Base-by-base conservation (phyloP, 2,329 filamentous ascomycete genomes). In the Cytospora piceicola region DNA sequence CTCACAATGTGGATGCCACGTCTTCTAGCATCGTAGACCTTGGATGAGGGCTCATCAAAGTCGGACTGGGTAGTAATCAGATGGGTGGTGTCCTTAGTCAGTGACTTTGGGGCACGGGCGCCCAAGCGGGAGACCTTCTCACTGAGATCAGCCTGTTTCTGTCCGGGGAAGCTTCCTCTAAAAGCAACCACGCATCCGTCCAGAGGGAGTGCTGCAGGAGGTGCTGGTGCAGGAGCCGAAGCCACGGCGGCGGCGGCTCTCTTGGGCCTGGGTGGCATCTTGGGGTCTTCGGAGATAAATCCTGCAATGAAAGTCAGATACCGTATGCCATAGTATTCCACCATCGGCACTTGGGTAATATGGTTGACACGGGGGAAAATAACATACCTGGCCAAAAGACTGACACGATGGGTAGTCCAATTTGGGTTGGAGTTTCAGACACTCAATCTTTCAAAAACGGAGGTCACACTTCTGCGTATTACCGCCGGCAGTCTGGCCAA, bases 141-240 rank as follows among this genome's bases (percentile, higher is more conserved):
- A 67, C 85, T 81, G 5, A 88, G 74, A 0, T 75, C 73, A 7
- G 75, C 74, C 68, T 91, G 87, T 3, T 81, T 84, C 30, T 79
- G 75, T 7, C 79, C 78, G 1, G 82, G 76, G 69, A 91, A 88
- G 6, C 83, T 83, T 67, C 89, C 89, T 64, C 85, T 88, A 30
- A 90, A 73, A 27, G 82, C 84, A 54, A 92, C 78, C 7, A 77
- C 77, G 70, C 77, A 81, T 5, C 81, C 83, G 1, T 79, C 75
- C 4, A 89, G 76, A 0, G 83, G 77, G 12, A 15, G 34, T 29
- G 53, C 36, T 54, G 46, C 17, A 36, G 15, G n/a, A 2, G 29
- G 24, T 2, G 73, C 71, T 9, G 65, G 60, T 17, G 61, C 49
- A 24, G 72, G 54, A 27, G 69, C 42, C 32, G 71, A 58, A 17